Evolutionary conservation across 257 asterid genomes (phyloP), one percentile per base, ranked within the genome.

Genomic region (Ilex aquifolium): DNA sequence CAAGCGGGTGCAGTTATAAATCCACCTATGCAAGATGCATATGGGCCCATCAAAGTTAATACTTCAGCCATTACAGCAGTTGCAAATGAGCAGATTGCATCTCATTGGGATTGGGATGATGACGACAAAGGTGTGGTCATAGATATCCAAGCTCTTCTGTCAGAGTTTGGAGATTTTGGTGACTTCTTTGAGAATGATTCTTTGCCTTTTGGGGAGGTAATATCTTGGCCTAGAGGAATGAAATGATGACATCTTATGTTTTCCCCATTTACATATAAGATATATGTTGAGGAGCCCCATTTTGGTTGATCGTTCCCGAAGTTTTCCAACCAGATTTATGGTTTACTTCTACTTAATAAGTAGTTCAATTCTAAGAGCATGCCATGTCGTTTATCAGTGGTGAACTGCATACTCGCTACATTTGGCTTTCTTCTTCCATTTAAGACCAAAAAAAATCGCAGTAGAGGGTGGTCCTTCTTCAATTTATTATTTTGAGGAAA

Each of bases 141-240:
- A 86, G 97, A 93, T 82, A 93, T 93, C 67, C 82, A 93, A 79
- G 87, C 95, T 60, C 80, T 93, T 63, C 78, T 90, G 46, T 80
- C 95, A 6, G 99, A 93, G 87, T 93, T 93, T 80, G 97, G 99
- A 70, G 97, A 79, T 80, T 93, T 93, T 72, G 99, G 97, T 57
- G 99, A 93, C 76, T 90, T 93, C 71, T 93, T 93, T 74, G 95
- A 82, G 87, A 76, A 66, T 76, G 99, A 93, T 53, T 80, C 73
- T 67, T 78, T 90, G 69, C 91, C 99, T 31, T 78, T 93, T 57
- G 99, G 99, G 61, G 99, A 93, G 97, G 99, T 93, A 87, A 73
- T 67, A n/a, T 52, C 63, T 29, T 72, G 51, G 17, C 66, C 51
- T 36, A 62, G 42, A 31, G 61, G 56, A 46, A 58, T 13, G 36